Percentiles rank a stretch among this genome's conserved stretches.
phyloP scores from a whole-genome alignment of 2,329 filamentous ascomycete genomes.

The Pseudogymnoascus sp. region DNA sequence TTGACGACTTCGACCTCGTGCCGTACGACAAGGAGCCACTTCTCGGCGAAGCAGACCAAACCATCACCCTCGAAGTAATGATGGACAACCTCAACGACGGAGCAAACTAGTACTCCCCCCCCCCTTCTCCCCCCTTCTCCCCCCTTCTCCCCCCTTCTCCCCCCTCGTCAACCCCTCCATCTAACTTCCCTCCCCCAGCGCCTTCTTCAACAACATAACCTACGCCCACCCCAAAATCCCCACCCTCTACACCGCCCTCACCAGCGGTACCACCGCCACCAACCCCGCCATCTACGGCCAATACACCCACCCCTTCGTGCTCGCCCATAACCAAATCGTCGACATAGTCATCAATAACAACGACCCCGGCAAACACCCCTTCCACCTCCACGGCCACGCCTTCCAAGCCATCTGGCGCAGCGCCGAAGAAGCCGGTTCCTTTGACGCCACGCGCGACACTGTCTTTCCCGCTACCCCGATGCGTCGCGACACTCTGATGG shows the following conservation, averaged over 20 bases:
- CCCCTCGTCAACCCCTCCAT: neutral
- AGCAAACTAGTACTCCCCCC: constrained; percentile 56
- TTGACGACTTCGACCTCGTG: constrained; percentile 65
- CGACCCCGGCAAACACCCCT: constrained; percentile 62
- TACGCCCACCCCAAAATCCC: constrained; percentile 59
- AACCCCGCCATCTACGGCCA: constrained; percentile 57
- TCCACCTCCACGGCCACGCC: constrained; percentile 67
- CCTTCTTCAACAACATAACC: constrained; percentile 54
- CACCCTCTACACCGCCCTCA: constrained; percentile 57
- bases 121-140: no score
- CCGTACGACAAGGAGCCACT: constrained; percentile 58
- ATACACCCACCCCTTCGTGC: constrained; percentile 57
- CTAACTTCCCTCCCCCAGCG: constrained; percentile 24
- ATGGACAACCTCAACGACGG: constrained; percentile 64
- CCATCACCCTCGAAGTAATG: constrained; percentile 52
- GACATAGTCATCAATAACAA: constrained; percentile 73
- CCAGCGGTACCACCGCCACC: constrained; percentile 41
- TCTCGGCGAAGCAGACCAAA: constrained; percentile 52
- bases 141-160: no score
- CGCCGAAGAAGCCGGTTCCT: constrained; percentile 47
- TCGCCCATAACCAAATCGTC: constrained; percentile 58
- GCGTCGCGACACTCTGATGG: constrained; percentile 58
- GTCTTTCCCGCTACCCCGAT: constrained; percentile 49
- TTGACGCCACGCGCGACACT: constrained; percentile 37
- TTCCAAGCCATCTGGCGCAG: constrained; percentile 62